Percentiles rank a stretch among this genome's conserved stretches.
Conservation (phyloP, 805 yeast genomes). For the Saturnispora saitoi region DNA sequence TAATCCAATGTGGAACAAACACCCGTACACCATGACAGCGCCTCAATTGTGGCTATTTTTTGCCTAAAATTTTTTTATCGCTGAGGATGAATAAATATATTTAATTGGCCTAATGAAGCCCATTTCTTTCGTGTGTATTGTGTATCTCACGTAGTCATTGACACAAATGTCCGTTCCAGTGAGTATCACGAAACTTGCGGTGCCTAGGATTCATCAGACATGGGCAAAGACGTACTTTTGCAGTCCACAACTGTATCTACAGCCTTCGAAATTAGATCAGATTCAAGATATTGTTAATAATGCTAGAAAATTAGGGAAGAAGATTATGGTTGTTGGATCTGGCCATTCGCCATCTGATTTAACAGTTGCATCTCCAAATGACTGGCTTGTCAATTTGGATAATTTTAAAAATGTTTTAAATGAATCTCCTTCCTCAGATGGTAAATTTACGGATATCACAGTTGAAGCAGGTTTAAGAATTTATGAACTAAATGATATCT, state of each 20-base stretch:
- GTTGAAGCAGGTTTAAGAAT: slow-evolving; percentile 92
- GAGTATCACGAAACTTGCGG: slow-evolving; percentile 24
- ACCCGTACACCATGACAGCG: neutral
- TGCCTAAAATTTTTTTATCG: neutral
- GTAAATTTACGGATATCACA: slow-evolving; percentile 74
- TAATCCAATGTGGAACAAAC: too few species aligned
- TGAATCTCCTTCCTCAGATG: slow-evolving; percentile 41
- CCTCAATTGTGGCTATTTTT: neutral
- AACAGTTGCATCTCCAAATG: slow-evolving; percentile 63
- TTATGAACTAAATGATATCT: slow-evolving; percentile 58
- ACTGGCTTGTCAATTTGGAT: slow-evolving; percentile 86
- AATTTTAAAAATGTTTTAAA: slow-evolving; percentile 46
- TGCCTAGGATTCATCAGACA: slow-evolving; percentile 45
- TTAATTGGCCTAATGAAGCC: neutral
- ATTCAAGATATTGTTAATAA: slow-evolving; percentile 54
- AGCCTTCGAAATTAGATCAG: slow-evolving; percentile 66
- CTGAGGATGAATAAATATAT: neutral
- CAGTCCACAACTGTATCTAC: slow-evolving; percentile 68
- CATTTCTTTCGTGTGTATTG: neutral
- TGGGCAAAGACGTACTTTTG: slow-evolving; percentile 92
- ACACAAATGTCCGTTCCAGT: slow-evolving; percentile 17
- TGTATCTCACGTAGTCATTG: neutral
- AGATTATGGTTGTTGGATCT: slow-evolving; percentile 80
- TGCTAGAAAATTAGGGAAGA: slow-evolving; percentile 52
- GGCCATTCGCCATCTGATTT: slow-evolving; percentile 93